phyloP scores from a whole-genome alignment of 805 yeast species.

The Yarrowia deformans region DNA sequence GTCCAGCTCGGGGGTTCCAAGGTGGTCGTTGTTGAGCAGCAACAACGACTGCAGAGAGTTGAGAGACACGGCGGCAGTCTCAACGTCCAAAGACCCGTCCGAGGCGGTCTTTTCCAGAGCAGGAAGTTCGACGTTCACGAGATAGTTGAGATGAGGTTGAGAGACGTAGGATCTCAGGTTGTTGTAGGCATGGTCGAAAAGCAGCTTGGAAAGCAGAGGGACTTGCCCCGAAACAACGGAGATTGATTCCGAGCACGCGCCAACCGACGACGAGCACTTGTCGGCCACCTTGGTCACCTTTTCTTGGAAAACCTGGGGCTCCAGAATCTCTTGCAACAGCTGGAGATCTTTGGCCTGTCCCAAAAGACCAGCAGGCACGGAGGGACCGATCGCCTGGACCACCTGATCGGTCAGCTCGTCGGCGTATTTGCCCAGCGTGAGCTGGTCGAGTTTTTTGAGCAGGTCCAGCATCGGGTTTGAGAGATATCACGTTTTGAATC shows the following conservation, averaged over 20 bases:
- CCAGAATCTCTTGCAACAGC: constrained; percentile 1
- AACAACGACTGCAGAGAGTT: constrained; percentile 19
- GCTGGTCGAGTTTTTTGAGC: constrained; percentile 22
- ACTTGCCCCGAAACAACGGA: constrained; percentile 1
- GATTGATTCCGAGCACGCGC: constrained; percentile 2
- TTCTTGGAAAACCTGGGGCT: neutral
- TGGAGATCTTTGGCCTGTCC: constrained; percentile 23
- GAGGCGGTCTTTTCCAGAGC: neutral
- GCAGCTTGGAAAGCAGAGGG: constrained; percentile 7
- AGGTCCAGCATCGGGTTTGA: neutral
- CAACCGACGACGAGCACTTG: neutral
- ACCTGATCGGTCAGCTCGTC: constrained; percentile 18
- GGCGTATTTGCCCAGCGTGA: constrained; percentile 24
- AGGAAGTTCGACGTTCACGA: constrained; percentile 24
- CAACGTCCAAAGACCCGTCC: neutral
- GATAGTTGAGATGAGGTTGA: constrained; percentile 30
- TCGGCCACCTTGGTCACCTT: constrained; percentile 19
- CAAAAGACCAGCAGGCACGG: neutral
- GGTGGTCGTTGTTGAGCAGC: constrained; percentile 4
- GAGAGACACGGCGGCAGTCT: constrained; percentile 4
- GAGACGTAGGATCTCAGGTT: neutral
- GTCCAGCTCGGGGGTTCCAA: constrained; percentile 13
- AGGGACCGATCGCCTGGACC: neutral
- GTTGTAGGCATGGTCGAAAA: constrained; percentile 6
- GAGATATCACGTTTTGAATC: neutral